phyloP scores from a whole-genome alignment of 192 early-diverging fungal genomes.

The Coemansia sp. region DNA sequence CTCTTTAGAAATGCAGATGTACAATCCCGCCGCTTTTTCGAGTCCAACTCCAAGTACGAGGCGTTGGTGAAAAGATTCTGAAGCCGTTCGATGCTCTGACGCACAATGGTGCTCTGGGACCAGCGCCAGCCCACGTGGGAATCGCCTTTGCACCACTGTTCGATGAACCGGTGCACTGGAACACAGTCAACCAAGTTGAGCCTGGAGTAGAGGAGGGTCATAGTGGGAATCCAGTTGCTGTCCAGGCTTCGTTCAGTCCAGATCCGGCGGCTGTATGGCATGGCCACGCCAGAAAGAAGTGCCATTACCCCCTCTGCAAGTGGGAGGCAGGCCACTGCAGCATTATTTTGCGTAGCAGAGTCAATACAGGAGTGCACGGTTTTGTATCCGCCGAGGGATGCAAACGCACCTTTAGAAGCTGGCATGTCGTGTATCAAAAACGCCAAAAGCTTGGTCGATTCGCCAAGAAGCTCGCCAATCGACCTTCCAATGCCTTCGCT shows the following conservation, averaged over 20 bases:
- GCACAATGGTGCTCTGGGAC: constrained; percentile 35
- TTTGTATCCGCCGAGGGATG: constrained; percentile 15
- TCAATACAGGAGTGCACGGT: constrained; percentile 9
- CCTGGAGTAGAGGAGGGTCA: constrained; percentile 8
- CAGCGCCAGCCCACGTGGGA: constrained; percentile 26
- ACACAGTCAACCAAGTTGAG: constrained; percentile 18
- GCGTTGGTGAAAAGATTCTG: constrained; percentile 22
- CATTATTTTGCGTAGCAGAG: not conserved
- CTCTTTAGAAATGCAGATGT: constrained; percentile 11
- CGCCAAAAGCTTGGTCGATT: constrained; percentile 23
- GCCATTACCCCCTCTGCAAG: constrained; percentile 27
- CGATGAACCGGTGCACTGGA: constrained; percentile 20
- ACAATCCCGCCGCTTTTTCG: not conserved
- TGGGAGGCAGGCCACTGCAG: constrained; percentile 6
- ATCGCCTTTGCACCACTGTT: constrained; percentile 29
- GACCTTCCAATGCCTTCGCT: not conserved
- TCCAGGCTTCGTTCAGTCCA: constrained; percentile 19
- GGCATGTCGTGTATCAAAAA: constrained; percentile 30
- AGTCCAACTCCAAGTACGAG: not conserved
- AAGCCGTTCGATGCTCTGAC: constrained; percentile 33
- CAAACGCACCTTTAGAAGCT: constrained; percentile 5
- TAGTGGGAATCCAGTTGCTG: constrained; percentile 27
- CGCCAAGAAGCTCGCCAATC: constrained; percentile 21
- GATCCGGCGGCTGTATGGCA: constrained; percentile 5
- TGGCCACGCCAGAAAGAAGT: constrained; percentile 25